Evolutionary conservation across 495 filamentous ascomycete species (phyloP).

Genomic region (Hypomontagnella submonticulosa): DNA sequence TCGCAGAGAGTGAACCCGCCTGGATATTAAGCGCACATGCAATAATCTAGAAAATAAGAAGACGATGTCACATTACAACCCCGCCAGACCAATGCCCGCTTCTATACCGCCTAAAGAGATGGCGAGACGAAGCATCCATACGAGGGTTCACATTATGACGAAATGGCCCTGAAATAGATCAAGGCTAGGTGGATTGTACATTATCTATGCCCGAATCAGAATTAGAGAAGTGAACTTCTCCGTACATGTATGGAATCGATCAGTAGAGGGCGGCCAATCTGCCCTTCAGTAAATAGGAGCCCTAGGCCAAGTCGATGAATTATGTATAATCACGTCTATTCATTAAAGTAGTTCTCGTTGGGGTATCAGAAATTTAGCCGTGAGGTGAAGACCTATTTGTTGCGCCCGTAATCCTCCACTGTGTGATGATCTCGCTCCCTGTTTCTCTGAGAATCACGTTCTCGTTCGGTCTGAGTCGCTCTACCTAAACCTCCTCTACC

Average conservation of each 20-base stretch:
- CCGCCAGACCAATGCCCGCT: neutral
- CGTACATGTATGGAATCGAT: slow-evolving; percentile 5
- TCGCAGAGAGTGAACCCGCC: slow-evolving; percentile 93
- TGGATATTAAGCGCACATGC: slow-evolving; percentile 74
- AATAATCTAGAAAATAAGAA: neutral
- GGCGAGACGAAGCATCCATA: neutral
- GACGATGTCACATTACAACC: neutral
- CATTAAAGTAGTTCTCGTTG: slow-evolving; percentile 10
- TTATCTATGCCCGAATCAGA: slow-evolving; percentile 25
- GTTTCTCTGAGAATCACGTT: slow-evolving; percentile 65
- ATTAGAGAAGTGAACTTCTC: slow-evolving; percentile 20
- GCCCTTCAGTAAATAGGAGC: neutral
- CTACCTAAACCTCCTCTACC: slow-evolving; percentile 82
- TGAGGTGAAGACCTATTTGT: slow-evolving; percentile 51
- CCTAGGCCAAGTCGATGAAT: neutral
- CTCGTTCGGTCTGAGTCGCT: slow-evolving; percentile 70
- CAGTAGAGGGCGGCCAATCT: slow-evolving; percentile 2
- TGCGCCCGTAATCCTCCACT: slow-evolving; percentile 61
- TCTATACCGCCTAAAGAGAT: neutral
- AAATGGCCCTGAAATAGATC: slow-evolving; percentile 10
- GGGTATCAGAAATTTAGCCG: slow-evolving; percentile 28
- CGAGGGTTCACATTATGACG: slow-evolving; percentile 10
- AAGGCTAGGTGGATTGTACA: slow-evolving; percentile 17
- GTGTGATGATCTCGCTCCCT: slow-evolving; percentile 48
- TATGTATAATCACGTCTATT: slow-evolving; percentile 17